These are phyloP conservation scores for Monosporascus sp. DNA, from an alignment of 2,329 filamentous ascomycete genomes.

Conservation along the genomic window DNA sequence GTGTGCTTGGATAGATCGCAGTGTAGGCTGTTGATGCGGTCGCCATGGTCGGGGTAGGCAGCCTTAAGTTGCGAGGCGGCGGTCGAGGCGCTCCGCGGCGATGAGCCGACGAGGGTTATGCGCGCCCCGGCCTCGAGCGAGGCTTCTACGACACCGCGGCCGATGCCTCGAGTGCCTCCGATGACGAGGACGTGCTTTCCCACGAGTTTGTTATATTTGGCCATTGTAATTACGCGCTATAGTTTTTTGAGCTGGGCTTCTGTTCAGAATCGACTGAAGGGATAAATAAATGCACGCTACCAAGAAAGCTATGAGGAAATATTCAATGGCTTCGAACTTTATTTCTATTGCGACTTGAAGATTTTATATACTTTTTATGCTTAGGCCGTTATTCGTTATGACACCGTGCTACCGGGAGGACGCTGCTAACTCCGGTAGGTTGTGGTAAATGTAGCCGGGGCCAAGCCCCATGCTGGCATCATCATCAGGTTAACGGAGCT, in stretches of 20 bases:
- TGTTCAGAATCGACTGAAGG: no score
- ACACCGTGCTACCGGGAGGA: no score
- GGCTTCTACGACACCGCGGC: conserved; percentile 21
- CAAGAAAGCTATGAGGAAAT: no score
- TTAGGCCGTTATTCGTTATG: no score
- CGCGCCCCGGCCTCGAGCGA: conserved; percentile 18
- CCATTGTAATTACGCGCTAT: conserved; percentile 10
- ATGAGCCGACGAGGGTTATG: conserved; percentile 19
- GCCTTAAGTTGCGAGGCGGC: conserved; percentile 16
- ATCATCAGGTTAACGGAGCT: no score
- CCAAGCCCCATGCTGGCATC: no score
- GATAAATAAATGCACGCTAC: no score
- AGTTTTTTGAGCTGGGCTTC: not conserved
- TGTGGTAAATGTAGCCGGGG: no score
- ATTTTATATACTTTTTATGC: no score
- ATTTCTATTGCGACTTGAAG: no score
- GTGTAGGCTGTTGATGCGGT: conserved; percentile 10
- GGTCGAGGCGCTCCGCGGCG: conserved; percentile 12
- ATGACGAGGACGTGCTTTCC: conserved; percentile 26
- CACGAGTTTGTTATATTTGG: conserved; percentile 26
- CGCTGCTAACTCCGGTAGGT: no score
- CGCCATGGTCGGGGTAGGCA: conserved; percentile 7
- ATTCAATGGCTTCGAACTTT: no score
- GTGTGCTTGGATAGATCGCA: conserved; percentile 17
- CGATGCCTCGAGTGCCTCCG: conserved; percentile 23